A percentile compares a stretch with the other conserved stretches of the same genome.
Conservation (phyloP, 1,284 basidiomycete species). For the Prillingera fragicola region DNA sequence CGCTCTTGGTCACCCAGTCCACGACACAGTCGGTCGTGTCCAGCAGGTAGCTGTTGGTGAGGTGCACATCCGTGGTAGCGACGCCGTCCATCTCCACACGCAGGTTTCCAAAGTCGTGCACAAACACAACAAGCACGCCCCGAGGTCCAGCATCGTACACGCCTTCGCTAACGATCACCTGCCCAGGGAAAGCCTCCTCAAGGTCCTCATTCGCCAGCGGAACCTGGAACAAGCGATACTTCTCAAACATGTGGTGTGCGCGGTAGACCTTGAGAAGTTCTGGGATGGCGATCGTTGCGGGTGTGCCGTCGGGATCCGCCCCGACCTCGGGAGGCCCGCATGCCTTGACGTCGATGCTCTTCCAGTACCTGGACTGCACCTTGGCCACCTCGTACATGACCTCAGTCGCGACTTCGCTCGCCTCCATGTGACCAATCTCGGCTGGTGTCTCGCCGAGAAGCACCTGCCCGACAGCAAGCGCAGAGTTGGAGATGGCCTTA, state of each 20-base stretch:
- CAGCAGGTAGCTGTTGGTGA: slow-evolving; percentile 76
- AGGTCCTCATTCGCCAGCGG: slow-evolving; percentile 65
- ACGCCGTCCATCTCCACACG: slow-evolving; percentile 70
- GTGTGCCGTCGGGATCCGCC: slow-evolving; percentile 3
- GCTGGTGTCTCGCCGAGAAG: slow-evolving; percentile 81
- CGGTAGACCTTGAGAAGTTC: slow-evolving; percentile 77
- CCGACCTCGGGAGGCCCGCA: slow-evolving; percentile 61
- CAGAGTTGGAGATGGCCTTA: slow-evolving; percentile 78
- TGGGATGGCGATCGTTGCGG: slow-evolving; percentile 50
- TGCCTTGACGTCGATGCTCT: slow-evolving; percentile 66
- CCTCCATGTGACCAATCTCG: slow-evolving; percentile 62
- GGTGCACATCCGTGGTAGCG: slow-evolving; percentile 63
- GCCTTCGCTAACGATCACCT: slow-evolving; percentile 65
- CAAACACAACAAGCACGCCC: slow-evolving; percentile 62
- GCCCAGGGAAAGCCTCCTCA: slow-evolving; percentile 64
- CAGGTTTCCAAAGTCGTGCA: slow-evolving; percentile 88
- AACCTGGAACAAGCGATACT: slow-evolving; percentile 69
- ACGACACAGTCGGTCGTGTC: slow-evolving; percentile 77
- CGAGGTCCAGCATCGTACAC: slow-evolving; percentile 56
- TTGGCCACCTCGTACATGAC: slow-evolving; percentile 80
- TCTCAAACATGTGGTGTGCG: slow-evolving; percentile 66
- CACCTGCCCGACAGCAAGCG: slow-evolving; percentile 75
- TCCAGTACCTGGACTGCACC: slow-evolving; percentile 88
- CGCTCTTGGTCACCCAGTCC: slow-evolving; percentile 60
- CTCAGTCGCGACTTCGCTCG: slow-evolving; percentile 72